Conservation (phyloP, 768 basidiomycete species). For the Pulveroboletus frians region DNA sequence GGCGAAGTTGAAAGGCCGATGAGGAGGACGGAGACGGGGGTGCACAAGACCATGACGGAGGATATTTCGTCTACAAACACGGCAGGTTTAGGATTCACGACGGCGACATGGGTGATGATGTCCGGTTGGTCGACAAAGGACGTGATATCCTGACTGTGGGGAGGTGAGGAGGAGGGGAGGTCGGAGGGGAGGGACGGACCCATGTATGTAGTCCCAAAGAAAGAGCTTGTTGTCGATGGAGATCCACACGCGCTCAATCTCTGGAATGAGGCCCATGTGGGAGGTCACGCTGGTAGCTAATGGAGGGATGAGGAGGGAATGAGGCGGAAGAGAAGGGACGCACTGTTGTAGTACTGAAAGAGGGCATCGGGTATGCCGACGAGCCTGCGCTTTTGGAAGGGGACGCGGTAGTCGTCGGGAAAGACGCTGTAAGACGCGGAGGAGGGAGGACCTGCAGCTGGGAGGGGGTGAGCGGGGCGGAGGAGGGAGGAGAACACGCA, state of each 20-base stretch:
- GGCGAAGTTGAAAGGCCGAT: constrained; percentile 67
- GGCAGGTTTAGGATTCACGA: constrained; percentile 78
- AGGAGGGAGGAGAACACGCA: constrained; percentile 30
- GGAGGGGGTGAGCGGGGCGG: constrained; percentile 8
- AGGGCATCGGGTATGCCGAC: constrained; percentile 73
- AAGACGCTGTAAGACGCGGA: constrained; percentile 77
- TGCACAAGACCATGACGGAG: constrained; percentile 84
- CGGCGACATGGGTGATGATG: constrained; percentile 81
- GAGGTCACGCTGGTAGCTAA: constrained; percentile 64
- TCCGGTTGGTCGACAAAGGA: constrained; percentile 91
- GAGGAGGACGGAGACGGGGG: constrained; percentile 75
- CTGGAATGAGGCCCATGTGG: constrained; percentile 87
- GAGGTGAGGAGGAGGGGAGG: constrained; percentile 2
- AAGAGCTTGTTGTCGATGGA: constrained; percentile 91
- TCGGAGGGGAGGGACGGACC: constrained; percentile 46
- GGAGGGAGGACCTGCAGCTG: constrained; percentile 59
- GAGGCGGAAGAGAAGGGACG: constrained; percentile 19
- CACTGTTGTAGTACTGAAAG: constrained; percentile 75
- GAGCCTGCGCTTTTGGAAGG: constrained; percentile 73
- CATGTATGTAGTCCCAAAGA: constrained; percentile 94
- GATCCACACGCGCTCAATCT: constrained; percentile 94
- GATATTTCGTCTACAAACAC: constrained; percentile 94
- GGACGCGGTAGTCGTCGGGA: constrained; percentile 71
- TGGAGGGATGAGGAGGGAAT: constrained; percentile 12
- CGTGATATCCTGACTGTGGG: constrained; percentile 73